Conservation (phyloP, 1,284 basidiomycete genomes). For the Gomphus bonarii region DNA sequence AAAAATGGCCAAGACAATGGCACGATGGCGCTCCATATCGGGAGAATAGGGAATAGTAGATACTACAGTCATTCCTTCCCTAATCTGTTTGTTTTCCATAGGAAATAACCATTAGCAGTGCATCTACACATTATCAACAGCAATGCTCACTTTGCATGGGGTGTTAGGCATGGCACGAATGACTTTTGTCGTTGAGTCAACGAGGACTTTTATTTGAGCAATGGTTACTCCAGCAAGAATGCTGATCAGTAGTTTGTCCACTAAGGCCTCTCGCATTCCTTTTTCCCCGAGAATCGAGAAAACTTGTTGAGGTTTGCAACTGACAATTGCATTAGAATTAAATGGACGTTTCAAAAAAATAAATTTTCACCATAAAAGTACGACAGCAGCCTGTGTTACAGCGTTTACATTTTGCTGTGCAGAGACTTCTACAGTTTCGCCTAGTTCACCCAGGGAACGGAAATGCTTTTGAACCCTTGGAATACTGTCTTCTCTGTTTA, state of each 20-base stretch:
- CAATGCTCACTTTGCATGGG: constrained; percentile 71
- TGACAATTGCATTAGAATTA: constrained; percentile 23
- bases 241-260: constrained; percentile 88
- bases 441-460: constrained; percentile 41
- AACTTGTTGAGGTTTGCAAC: constrained; percentile 92
- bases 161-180: constrained; percentile 99
- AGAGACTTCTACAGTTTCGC: constrained; percentile 59
- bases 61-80: constrained; percentile 94
- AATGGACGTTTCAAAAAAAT: neutral
- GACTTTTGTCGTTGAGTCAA: constrained; percentile 69
- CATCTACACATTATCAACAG: neutral
- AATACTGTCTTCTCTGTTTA: constrained; percentile 71
- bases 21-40: constrained; percentile 47
- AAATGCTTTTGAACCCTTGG: constrained; percentile 63
- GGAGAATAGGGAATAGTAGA: constrained; percentile 52
- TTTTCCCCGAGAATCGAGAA: constrained; percentile 61
- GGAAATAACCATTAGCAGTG: neutral
- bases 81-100: constrained; percentile 56
- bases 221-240: constrained; percentile 95
- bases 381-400: constrained; percentile 69
- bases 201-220: constrained; percentile 68
- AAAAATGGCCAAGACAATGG: constrained; percentile 88
- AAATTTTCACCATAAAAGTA: constrained; percentile 70
- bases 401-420: constrained; percentile 66
- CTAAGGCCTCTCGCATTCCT: constrained; percentile 82